These are phyloP conservation scores for Tulasnella sp. DNA, from an alignment of 768 basidiomycete species.

Conservation along the genomic window DNA sequence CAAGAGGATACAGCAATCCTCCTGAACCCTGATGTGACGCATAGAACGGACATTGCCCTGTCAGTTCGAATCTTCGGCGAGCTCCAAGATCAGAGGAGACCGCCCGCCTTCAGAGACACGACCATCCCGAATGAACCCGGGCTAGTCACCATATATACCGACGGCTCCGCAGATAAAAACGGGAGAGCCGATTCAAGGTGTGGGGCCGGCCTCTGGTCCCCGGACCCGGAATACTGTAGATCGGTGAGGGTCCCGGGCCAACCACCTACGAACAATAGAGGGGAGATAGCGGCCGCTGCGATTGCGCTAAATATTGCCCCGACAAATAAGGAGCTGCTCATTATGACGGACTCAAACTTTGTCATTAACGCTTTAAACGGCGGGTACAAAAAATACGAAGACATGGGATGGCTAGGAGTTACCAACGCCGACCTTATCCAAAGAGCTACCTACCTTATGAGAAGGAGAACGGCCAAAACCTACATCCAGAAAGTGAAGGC, in stretches of 20 bases:
- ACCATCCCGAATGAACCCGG: neutral
- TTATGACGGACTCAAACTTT: constrained; percentile 14
- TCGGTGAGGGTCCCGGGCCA: constrained; percentile 8
- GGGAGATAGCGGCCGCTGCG: constrained; percentile 1
- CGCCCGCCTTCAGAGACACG: neutral
- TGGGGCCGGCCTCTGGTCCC: constrained; percentile 10
- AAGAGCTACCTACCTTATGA: constrained; percentile 6
- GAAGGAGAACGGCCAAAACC: constrained; percentile 8
- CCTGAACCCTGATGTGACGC: constrained; percentile 19
- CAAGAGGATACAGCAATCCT: neutral
- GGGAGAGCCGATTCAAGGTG: constrained; percentile 14
- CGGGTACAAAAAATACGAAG: neutral
- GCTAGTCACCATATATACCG: neutral
- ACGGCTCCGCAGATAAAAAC: constrained; percentile 23
- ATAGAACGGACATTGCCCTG: neutral
- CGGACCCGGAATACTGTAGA: neutral
- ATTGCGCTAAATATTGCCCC: neutral
- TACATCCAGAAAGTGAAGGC: constrained; percentile 20
- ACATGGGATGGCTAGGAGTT: constrained; percentile 12
- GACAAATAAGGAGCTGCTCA: neutral
- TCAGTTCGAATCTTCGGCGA: constrained; percentile 5
- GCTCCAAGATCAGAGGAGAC: neutral
- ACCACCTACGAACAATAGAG: constrained; percentile 20
- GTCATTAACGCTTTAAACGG: neutral
- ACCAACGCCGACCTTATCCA: constrained; percentile 5